Percentiles rank a stretch among this genome's conserved stretches.
These are phyloP conservation scores for Saccharomycopsis sp. DNA, from an alignment of 805 yeast genomes.

Conservation along the genomic window DNA sequence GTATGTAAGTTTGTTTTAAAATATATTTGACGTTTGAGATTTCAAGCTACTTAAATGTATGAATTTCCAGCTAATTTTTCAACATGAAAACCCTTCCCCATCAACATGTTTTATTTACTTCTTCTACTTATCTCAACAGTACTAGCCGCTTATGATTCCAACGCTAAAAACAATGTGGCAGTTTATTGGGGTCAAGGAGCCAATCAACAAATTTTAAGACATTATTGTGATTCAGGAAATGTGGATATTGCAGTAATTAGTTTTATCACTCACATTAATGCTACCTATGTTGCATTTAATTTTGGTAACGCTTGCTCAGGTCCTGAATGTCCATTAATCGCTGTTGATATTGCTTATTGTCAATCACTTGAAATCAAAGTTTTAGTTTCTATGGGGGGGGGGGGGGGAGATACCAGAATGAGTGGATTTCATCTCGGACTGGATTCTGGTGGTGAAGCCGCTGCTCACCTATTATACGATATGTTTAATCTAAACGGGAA, in stretches of 20 bases:
- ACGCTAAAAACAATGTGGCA: constrained; percentile 36
- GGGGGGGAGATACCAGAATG: constrained; percentile 31
- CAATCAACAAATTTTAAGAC: constrained; percentile 31
- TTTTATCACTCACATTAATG: constrained; percentile 31
- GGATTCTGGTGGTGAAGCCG: constrained; percentile 63
- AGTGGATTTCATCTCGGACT: constrained; percentile 72
- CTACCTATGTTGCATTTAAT: constrained; percentile 25
- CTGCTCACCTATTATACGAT: constrained; percentile 52
- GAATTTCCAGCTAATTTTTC: too few species aligned
- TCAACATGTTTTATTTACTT: too few species aligned
- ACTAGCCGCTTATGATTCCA: background rate
- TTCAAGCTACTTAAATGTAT: too few species aligned
- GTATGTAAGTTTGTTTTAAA: too few species aligned
- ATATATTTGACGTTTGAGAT: too few species aligned
- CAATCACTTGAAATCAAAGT: constrained; percentile 70
- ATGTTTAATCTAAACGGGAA: constrained; percentile 42
- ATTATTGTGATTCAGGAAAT: constrained; percentile 42
- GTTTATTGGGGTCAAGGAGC: constrained; percentile 65
- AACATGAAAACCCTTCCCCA: too few species aligned
- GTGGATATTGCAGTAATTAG: constrained; percentile 31
- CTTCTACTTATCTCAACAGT: too few species aligned
- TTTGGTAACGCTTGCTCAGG: constrained; percentile 33
- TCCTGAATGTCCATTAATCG: constrained; percentile 34
- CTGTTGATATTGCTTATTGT: constrained; percentile 60
- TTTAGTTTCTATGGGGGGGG: constrained; percentile 57